phyloP scores from a whole-genome alignment of 1,284 basidiomycete genomes.

The Ganoderma meredithae region DNA sequence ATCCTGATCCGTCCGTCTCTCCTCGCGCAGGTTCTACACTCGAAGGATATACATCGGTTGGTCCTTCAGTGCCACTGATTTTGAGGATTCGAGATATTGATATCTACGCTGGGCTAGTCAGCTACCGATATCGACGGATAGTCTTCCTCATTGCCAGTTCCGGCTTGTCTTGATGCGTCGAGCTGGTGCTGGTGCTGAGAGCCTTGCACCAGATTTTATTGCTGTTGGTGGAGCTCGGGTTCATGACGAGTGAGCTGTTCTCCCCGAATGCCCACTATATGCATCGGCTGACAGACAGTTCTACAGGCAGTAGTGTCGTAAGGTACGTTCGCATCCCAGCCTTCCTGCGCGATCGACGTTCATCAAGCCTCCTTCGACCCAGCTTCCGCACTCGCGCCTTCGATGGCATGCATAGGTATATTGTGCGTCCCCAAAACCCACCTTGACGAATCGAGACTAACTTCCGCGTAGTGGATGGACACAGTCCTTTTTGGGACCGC shows the following conservation, averaged over 20 bases:
- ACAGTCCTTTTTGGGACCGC: background rate
- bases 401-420: background rate
- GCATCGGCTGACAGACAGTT: no score
- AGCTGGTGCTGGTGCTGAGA: background rate
- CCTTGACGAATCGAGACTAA: background rate
- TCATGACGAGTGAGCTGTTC: background rate
- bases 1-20: background rate
- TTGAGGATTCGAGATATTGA: background rate
- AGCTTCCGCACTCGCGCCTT: background rate
- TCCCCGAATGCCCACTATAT: background rate
- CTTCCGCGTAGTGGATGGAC: slow-evolving; percentile 1
- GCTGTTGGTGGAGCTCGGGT: background rate
- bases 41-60: background rate
- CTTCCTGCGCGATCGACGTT: background rate
- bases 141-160: background rate
- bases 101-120: background rate
- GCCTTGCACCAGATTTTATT: background rate
- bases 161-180: background rate
- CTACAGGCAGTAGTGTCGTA: background rate
- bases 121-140: background rate
- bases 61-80: background rate
- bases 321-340: background rate
- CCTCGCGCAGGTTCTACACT: background rate
- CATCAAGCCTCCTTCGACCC: background rate
- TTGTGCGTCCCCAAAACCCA: background rate